Conservation (phyloP, 352 stramenopile species). For the Phytophthora hybrid region DNA sequence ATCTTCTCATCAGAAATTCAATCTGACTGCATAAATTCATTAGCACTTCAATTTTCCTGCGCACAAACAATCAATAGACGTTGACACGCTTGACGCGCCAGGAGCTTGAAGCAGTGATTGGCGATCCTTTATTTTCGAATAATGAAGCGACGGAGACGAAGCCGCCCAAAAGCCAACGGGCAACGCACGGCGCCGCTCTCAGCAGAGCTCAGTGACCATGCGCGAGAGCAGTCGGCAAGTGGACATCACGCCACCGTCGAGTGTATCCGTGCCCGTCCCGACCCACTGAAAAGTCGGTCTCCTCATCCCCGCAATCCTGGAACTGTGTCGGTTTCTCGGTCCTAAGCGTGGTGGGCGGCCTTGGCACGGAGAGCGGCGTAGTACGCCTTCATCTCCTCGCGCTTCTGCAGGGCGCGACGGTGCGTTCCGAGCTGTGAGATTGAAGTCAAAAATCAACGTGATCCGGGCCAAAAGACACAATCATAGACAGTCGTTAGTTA, state of each 20-base stretch:
- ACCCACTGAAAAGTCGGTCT: slow-evolving; percentile 39
- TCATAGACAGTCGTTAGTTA: slow-evolving; percentile 29
- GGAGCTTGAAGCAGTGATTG: slow-evolving; percentile 64
- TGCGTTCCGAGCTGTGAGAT: slow-evolving; percentile 95
- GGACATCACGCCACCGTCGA: slow-evolving; percentile 41
- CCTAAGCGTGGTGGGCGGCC: slow-evolving; percentile 84
- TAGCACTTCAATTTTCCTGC: background rate
- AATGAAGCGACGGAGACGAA: slow-evolving; percentile 70
- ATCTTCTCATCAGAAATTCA: too few species aligned
- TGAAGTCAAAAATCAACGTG: background rate
- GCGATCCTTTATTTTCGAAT: slow-evolving; percentile 82
- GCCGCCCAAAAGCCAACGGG: slow-evolving; percentile 26
- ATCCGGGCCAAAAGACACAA: slow-evolving; percentile 7
- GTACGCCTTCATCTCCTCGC: slow-evolving; percentile 99
- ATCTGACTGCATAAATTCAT: too few species aligned
- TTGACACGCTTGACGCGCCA: slow-evolving; percentile 17
- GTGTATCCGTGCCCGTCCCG: slow-evolving; percentile 31
- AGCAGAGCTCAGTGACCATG: slow-evolving; percentile 24
- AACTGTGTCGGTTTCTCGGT: slow-evolving; percentile 52
- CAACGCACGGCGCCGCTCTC: slow-evolving; percentile 25
- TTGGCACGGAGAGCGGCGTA: slow-evolving; percentile 97
- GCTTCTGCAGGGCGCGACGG: slow-evolving; percentile 97
- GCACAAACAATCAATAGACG: slow-evolving; percentile 15
- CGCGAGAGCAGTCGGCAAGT: slow-evolving; percentile 36
- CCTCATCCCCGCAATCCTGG: slow-evolving; percentile 50